Percentiles rank a stretch among this genome's conserved stretches.
phyloP scores from a whole-genome alignment of 176 grass and related monocot genomes.

The Zea mays region DNA sequence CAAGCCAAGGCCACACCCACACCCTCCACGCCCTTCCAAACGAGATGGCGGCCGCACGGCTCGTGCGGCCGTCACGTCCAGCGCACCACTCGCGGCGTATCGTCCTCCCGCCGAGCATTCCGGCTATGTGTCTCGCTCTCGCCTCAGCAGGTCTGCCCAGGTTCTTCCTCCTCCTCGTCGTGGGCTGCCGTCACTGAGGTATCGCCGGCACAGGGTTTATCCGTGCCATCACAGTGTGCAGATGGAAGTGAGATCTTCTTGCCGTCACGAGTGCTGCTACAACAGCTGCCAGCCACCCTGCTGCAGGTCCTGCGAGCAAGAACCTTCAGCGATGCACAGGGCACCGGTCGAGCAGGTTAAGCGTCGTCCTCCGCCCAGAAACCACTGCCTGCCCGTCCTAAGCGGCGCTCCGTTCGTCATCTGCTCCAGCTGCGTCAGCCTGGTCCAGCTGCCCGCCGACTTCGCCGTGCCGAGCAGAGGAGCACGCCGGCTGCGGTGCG shows the following conservation, averaged over 20 bases:
- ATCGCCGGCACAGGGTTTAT: slow-evolving; percentile 24
- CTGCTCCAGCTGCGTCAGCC: slow-evolving; percentile 59
- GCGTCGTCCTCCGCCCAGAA: slow-evolving; percentile 39
- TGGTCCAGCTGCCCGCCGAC: slow-evolving; percentile 70
- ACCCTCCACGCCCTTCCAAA: slow-evolving; percentile 27
- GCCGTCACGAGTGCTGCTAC: slow-evolving; percentile 40
- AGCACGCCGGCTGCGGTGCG: slow-evolving; percentile 61
- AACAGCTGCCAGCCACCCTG: slow-evolving; percentile 45
- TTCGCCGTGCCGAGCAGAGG: slow-evolving; percentile 57
- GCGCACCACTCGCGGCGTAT: slow-evolving; percentile 40
- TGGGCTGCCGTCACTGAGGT: slow-evolving; percentile 28
- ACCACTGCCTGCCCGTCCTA: slow-evolving; percentile 67
- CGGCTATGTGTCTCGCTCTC: slow-evolving; percentile 32
- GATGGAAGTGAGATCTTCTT: slow-evolving; percentile 30
- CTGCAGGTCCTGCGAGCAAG: slow-evolving; percentile 39
- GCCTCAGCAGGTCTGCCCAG: slow-evolving; percentile 40
- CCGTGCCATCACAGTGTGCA: slow-evolving; percentile 13
- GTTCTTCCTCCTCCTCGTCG: slow-evolving; percentile 5
- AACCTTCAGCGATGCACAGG: slow-evolving; percentile 5
- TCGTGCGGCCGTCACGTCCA: slow-evolving; percentile 28
- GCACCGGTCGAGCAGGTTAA: slow-evolving; percentile 31
- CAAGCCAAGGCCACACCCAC: slow-evolving; percentile 23
- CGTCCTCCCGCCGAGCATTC: slow-evolving; percentile 36
- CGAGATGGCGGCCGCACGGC: slow-evolving; percentile 19
- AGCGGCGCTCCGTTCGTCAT: slow-evolving; percentile 83